Percentiles rank a stretch among this genome's conserved stretches.
Evolutionary conservation across 441 rosid genomes (phyloP).

Genomic region (Croton setiger): DNA sequence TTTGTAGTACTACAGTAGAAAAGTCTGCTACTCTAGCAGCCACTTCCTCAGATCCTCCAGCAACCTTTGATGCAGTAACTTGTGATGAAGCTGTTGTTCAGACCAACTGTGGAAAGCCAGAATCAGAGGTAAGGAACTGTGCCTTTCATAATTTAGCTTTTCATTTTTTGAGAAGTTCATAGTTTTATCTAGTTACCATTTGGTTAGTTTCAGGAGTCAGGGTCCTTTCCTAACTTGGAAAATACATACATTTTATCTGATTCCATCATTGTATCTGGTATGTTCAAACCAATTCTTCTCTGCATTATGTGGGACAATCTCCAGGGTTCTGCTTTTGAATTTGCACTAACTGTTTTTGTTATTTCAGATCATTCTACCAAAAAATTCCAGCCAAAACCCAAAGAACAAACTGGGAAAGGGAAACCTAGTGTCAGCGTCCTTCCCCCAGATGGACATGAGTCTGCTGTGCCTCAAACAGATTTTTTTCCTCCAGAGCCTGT

Average conservation of each 20-base stretch:
- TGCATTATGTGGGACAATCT: conserved; percentile 11
- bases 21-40: conserved; percentile 18
- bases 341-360: conserved; percentile 13
- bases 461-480: conserved; percentile 23
- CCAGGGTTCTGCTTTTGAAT: not conserved
- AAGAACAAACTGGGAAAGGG: conserved; percentile 28
- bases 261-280: conserved; percentile 39
- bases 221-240: conserved; percentile 35
- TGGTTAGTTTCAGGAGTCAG: conserved; percentile 40
- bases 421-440: conserved; percentile 14
- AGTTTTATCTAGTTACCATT: conserved; percentile 21
- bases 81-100: conserved; percentile 18
- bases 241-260: conserved; percentile 34
- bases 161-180: conserved; percentile 14
- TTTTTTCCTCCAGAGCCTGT: conserved; percentile 29
- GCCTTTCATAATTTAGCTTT: conserved; percentile 3
- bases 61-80: conserved; percentile 14
- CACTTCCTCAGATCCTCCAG: conserved; percentile 14
- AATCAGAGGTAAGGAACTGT: conserved; percentile 35
- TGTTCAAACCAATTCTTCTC: conserved; percentile 22
- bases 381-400: conserved; percentile 48
- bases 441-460: conserved; percentile 26
- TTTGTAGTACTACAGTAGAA: conserved; percentile 3
- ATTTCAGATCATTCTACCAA: conserved; percentile 39
- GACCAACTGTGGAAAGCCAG: conserved; percentile 26